A percentile compares a stretch with the other conserved stretches of the same genome.
phyloP scores from a whole-genome alignment of 192 early-diverging fungal species.

The Chytriomyces confervae region DNA sequence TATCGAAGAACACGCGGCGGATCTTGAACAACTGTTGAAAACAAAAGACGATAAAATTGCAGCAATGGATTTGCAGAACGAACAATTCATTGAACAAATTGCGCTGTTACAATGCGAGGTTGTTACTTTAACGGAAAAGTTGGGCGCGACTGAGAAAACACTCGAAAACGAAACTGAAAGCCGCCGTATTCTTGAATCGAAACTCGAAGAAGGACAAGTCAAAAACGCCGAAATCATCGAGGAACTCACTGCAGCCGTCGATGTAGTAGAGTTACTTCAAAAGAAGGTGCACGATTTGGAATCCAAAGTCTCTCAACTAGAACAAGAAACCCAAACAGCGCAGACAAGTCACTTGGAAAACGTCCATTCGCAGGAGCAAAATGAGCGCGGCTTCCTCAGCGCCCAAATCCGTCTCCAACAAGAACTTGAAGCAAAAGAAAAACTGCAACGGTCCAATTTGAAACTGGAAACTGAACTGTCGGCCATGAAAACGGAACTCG shows the following conservation, averaged over 20 bases:
- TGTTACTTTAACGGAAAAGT: background rate
- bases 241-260: background rate
- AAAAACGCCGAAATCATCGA: slow-evolving; percentile 5
- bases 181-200: background rate
- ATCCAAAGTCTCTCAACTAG: background rate
- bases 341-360: background rate
- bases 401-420: background rate
- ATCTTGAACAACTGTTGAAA: background rate
- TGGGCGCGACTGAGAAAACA: background rate
- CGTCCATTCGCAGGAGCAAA: background rate
- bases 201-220: slow-evolving; percentile 13
- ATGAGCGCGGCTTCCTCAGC: background rate
- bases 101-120: background rate
- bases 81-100: background rate
- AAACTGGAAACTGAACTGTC: slow-evolving; percentile 22
- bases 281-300: slow-evolving; percentile 9
- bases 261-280: background rate
- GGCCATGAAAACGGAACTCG: slow-evolving; percentile 27
- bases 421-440: background rate
- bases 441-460: background rate
- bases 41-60: background rate
- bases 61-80: background rate
- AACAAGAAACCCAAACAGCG: slow-evolving; percentile 4
- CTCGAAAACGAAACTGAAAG: slow-evolving; percentile 1
- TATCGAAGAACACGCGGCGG: background rate